Evolutionary conservation across 1,284 basidiomycete species (phyloP), one percentile per base, ranked within the genome.

Genomic region (Puccinia polysora): DNA sequence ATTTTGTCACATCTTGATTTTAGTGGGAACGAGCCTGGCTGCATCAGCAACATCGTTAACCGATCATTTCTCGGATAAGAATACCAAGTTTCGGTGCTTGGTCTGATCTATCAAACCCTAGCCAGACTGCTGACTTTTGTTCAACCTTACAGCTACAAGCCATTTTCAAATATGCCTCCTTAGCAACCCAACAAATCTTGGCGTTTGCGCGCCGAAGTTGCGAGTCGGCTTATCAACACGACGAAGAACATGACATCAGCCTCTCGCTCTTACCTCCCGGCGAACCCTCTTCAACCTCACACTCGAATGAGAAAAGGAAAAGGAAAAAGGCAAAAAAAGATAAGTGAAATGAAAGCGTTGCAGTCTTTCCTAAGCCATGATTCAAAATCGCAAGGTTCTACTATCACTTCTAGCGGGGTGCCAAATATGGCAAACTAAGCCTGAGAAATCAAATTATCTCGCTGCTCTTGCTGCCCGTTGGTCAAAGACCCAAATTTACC

Each of bases 261-360:
- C 5, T n/a, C 32, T 20, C 10, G n/a, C 50, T 45, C 30, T 18
- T 32, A 49, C 5, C 23, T 30, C 20, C 14, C 38, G 58, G 10
- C 2, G 38, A 63, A 47, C 28, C 18, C 4, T 15, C 45, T 50
- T 53, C 47, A 38, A 49, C 49, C 15, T 18, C 12, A 38, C 15
- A 55, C 5, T 36, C 14, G 20, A 58, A 5, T 20, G 43, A 68
- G 49, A 47, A 32, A 8, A 68, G 53, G 43, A 58, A 56, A 45
- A 68, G 58, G 55, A 68, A 68, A 59, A 68, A 67, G 23, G 25
- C 32, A 15, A 67, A 68, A 30, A 59, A 55, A 40, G 49, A 30
- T 23, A 45, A 68, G 32, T 68, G 43, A 68, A 4, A 25, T 12
- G 1, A n/a, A n/a, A n/a, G n/a, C 15, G 25, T 3, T 36, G 30